Base-by-base conservation (phyloP, 106 monocot species). In the Dioscorea alata region DNA sequence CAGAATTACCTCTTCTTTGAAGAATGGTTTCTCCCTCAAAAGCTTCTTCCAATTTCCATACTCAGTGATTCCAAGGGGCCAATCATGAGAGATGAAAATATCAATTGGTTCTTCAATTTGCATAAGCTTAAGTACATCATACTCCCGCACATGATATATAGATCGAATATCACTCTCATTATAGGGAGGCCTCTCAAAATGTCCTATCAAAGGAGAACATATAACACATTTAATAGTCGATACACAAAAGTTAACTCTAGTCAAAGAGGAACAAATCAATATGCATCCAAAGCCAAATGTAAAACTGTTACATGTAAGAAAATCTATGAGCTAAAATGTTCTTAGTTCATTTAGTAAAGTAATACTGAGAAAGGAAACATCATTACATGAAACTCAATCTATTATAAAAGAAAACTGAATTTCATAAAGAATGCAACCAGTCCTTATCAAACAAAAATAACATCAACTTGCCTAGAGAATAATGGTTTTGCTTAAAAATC, bases 71-170 rank as follows among this genome's bases (percentile, higher is more conserved):
- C 89, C 92, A 81, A 84, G 76, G 65, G 92, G 97, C 97, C 97
- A 97, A 77, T 97, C 97, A 81, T 97, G 97, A 23, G 97, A 92
- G n/a, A 97, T 69, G 76, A 97, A 97, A 60, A 97, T 83, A 79
- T 97, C 97, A 64, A 97, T 64, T n/a, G 89, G 92, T 54, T 92
- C 86, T 63, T 87, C 77, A 68, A 97, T 64, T 64, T 87, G 84
- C 89, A 85, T 85, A 48, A 97, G 89, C 77, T 92, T 97, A 32
- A 87, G 60, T n/a, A 92, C 97, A 83, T 97, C 92, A 81, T 87
- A 97, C 52, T 97, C 82, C 25, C 97, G 79, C 8, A 97, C 92
- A 78, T 97, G 97, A 64, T 97, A 92, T 52, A 97, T 72, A 49
- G 92, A 97, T 31, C 89, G 64, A 70, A 97, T 84, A 71, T 84